phyloP scores from a whole-genome alignment of 163 green algal genomes.

The Chlamydomonas reinhardtii region DNA sequence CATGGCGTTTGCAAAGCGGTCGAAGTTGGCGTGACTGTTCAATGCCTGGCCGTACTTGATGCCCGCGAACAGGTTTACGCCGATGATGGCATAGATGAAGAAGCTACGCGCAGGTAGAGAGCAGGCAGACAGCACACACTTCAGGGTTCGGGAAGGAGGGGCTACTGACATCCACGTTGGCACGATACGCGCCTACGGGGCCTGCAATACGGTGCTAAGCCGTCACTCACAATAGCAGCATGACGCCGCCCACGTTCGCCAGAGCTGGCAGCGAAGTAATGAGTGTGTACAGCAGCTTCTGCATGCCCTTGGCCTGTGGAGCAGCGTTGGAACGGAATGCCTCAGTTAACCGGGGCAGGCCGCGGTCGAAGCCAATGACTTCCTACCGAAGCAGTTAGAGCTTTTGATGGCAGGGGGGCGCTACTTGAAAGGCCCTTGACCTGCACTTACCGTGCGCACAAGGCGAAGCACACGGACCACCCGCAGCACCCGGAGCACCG shows the following conservation, averaged over 20 bases:
- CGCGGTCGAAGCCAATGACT: too few relatives aligned
- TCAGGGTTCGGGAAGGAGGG: too few relatives aligned
- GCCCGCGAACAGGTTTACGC: constrained; percentile 76
- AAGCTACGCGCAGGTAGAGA: constrained; percentile 33
- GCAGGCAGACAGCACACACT: constrained; percentile 26
- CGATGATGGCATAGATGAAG: constrained; percentile 69
- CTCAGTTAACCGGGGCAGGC: too few relatives aligned
- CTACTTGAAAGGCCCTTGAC: too few relatives aligned
- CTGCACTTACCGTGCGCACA: constrained; percentile 66
- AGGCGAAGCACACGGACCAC: constrained; percentile 66
- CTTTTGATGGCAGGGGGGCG: too few relatives aligned
- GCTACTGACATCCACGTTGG: too few relatives aligned
- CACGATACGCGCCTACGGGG: too few relatives aligned
- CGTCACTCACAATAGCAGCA: constrained; percentile 66
- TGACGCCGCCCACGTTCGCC: constrained; percentile 70
- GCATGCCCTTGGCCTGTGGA: constrained; percentile 65
- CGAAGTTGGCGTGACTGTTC: constrained; percentile 74
- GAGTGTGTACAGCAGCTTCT: constrained; percentile 65
- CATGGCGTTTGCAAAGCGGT: constrained; percentile 63
- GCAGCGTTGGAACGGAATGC: too few relatives aligned
- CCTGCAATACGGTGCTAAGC: too few relatives aligned
- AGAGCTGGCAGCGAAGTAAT: constrained; percentile 61
- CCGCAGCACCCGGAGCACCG: constrained; percentile 57
- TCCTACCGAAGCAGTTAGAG: too few relatives aligned
- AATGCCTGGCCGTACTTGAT: constrained; percentile 65